A percentile compares a stretch with the other conserved stretches of the same genome.
phyloP scores from a whole-genome alignment of 345 rosid species.

The Corchorus capsularis region DNA sequence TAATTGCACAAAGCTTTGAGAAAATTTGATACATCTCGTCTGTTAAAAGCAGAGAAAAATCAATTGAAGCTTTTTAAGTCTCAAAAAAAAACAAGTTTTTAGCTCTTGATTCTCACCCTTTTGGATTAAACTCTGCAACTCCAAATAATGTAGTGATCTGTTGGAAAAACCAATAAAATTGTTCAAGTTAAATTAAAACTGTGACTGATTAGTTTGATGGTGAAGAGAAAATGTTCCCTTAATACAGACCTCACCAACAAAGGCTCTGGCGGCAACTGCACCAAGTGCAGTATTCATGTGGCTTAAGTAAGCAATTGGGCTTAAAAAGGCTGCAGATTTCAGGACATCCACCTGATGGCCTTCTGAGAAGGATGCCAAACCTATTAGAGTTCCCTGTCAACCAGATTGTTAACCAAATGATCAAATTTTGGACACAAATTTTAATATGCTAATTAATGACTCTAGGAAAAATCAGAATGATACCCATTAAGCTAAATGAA shows the following conservation, averaged over 20 bases:
- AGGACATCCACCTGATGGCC: constrained; percentile 59
- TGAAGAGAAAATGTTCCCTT: background rate
- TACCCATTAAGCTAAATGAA: background rate
- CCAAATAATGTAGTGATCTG: constrained; percentile 62
- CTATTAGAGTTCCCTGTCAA: constrained; percentile 78
- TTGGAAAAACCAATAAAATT: constrained; percentile 1
- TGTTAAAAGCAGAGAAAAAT: constrained; percentile 27
- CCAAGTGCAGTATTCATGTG: constrained; percentile 79
- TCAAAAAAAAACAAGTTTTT: background rate
- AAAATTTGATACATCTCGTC: constrained; percentile 48
- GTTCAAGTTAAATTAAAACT: no score
- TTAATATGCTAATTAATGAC: background rate
- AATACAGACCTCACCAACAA: constrained; percentile 70
- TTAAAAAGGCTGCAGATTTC: constrained; percentile 69
- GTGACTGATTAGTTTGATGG: no score
- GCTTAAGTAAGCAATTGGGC: constrained; percentile 93
- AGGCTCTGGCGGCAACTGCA: constrained; percentile 58
- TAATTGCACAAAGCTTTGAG: constrained; percentile 53
- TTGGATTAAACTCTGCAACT: constrained; percentile 79
- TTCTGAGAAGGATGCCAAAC: constrained; percentile 77
- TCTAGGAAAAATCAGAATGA: background rate
- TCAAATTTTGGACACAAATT: background rate
- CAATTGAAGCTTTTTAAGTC: background rate
- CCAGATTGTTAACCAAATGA: background rate
- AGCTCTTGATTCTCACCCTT: constrained; percentile 46